Evolutionary conservation across 306 rosid genomes (phyloP).

Genomic region (Canavalia ensiformis): DNA sequence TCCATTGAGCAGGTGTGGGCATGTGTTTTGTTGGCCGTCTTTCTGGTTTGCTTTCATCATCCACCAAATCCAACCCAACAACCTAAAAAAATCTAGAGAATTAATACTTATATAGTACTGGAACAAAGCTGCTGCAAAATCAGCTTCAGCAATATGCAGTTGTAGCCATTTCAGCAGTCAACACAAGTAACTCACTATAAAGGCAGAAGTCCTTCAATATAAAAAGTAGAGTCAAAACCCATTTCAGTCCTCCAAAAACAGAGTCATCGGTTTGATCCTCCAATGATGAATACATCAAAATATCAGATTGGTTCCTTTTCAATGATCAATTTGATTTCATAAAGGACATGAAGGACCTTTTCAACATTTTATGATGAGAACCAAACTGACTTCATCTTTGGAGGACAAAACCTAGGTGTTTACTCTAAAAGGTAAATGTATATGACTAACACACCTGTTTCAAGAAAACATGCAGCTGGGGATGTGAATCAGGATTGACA

Average conservation of each 20-base stretch:
- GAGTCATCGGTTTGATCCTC: conserved; percentile 19
- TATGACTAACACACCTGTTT: conserved; percentile 70
- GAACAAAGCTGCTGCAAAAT: conserved; percentile 21
- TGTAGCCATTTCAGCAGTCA: conserved; percentile 3
- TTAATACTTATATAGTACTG: not conserved
- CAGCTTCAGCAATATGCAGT: conserved; percentile 31
- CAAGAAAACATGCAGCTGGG: conserved; percentile 94
- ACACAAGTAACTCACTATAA: not conserved
- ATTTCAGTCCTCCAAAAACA: conserved; percentile 30
- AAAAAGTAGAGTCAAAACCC: conserved; percentile 30
- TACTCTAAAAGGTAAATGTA: not conserved
- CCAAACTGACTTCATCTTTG: not conserved
- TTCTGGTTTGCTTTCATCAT: conserved; percentile 96
- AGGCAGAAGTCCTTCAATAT: conserved; percentile 5
- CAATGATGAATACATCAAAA: conserved; percentile 3
- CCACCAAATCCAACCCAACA: conserved; percentile 97
- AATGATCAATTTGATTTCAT: conserved; percentile 1
- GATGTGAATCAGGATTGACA: conserved; percentile 97
- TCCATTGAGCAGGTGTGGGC: conserved; percentile 99
- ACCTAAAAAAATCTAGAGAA: conserved; percentile 60
- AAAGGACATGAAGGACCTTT: conserved; percentile 9
- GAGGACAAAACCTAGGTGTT: conserved; percentile 6
- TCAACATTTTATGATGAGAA: conserved; percentile 11
- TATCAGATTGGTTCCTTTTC: conserved; percentile 11
- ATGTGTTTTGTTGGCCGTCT: conserved; percentile 99